Base-by-base conservation (phyloP, 73 alveolate species). In the Paramecium sonneborni region DNA sequence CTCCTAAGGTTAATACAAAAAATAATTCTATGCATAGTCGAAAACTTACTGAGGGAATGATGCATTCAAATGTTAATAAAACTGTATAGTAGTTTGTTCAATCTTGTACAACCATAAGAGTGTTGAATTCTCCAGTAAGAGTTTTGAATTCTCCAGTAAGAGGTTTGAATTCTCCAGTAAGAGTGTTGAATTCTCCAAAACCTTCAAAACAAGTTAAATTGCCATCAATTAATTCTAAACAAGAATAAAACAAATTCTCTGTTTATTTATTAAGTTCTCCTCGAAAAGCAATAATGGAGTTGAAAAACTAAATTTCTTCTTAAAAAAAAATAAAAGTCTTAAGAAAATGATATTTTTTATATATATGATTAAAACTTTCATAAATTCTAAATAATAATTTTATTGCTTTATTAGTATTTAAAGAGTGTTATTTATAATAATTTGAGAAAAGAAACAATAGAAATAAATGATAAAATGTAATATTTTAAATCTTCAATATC, bases 41-140 rank as follows among this genome's bases (percentile, higher is more conserved):
- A 26, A 62, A 62, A 62, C 84, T 62, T 62, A 62, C 84, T 62
- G 84, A 62, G 39, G 84, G 84, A 26, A 62, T 62, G 48, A 62
- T 62, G 84, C 84, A 62, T 62, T 12, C 44, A 3, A 62, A 32
- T 26, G 46, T 62, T 9, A 62, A 62, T 6, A 62, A n/a, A 28
- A 62, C 84, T 0, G 84, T 62, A 11, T 9, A 62, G 44, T 30
- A 62, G 39, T 62, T 62, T 62, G 84, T 62, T 62, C 12, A 62
- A 62, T 62, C 84, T 62, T 62, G 84, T 32, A 62, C 48, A 9
- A 62, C 84, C 1, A 62, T 62, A 1, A 62, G 48, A 30, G 39
- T 62, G 2, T 4, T 30, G 48, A 62, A 32, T 62, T 30, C 84
- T 62, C 84, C 84, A 26, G n/a, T n/a, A n/a, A n/a, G n/a, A n/a